These are phyloP conservation scores for Candida suzukii DNA, from an alignment of 805 yeast genomes.

Conservation along the genomic window DNA sequence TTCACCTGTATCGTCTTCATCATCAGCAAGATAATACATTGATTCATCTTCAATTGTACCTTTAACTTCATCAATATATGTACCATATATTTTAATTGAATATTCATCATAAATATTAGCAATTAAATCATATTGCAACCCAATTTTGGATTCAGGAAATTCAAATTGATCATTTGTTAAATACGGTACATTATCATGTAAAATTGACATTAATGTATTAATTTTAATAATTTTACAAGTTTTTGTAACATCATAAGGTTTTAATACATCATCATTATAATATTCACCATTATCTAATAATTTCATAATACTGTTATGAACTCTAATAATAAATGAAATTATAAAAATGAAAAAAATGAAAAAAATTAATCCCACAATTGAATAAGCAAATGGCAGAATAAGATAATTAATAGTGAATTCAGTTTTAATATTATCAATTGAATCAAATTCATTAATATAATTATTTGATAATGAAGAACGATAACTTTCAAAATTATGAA, in stretches of 20 bases:
- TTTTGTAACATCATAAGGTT: too few relatives aligned
- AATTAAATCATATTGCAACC: constrained; percentile 8
- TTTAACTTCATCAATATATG: constrained; percentile 14
- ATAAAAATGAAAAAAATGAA: neutral
- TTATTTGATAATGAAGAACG: neutral
- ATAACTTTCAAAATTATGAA: too few relatives aligned
- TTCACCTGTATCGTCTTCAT: constrained; percentile 1
- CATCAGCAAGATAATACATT: neutral
- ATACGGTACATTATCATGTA: too few relatives aligned
- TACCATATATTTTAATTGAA: constrained; percentile 3
- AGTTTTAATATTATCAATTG: neutral
- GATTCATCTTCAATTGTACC: constrained; percentile 10
- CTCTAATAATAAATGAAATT: neutral
- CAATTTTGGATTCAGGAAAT: too few relatives aligned
- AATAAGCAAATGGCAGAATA: constrained; percentile 2
- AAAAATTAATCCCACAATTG: constrained; percentile 9
- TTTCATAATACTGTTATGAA: too few relatives aligned
- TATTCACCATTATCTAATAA: too few relatives aligned
- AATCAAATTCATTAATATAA: neutral
- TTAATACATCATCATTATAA: too few relatives aligned
- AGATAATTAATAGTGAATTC: neutral
- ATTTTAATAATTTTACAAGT: too few relatives aligned
- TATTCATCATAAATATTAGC: constrained; percentile 5
- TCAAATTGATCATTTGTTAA: too few relatives aligned
- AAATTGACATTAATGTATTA: too few relatives aligned